These are phyloP conservation scores for Talaromyces sp. DNA, from an alignment of 2,329 filamentous ascomycete genomes.

Conservation along the genomic window DNA sequence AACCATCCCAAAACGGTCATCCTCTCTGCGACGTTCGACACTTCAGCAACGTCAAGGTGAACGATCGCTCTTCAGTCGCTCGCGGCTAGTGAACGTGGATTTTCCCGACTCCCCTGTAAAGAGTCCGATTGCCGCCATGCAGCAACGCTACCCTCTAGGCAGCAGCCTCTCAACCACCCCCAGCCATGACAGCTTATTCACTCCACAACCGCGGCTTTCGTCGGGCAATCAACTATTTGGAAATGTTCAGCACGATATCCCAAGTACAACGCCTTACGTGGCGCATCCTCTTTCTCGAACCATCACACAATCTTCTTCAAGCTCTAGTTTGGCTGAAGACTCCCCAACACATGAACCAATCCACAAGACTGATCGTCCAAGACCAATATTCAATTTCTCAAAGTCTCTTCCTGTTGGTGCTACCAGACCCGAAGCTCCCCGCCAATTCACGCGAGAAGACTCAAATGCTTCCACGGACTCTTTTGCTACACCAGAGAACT, in stretches of 20 bases:
- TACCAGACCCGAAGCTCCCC: constrained; percentile 44
- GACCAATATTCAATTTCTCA: constrained; percentile 57
- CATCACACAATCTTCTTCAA: constrained; percentile 79
- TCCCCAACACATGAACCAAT: constrained; percentile 60
- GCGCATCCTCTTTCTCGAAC: constrained; percentile 81
- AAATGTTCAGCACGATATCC: constrained; percentile 21
- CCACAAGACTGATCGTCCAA: constrained; percentile 51
- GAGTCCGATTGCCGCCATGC: constrained; percentile 50
- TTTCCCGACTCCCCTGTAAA: constrained; percentile 52
- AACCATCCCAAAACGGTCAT: constrained; percentile 62
- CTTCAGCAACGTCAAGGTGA: constrained; percentile 76
- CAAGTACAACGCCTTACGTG: constrained; percentile 40
- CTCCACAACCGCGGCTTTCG: constrained; percentile 46
- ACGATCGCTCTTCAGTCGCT: constrained; percentile 51
- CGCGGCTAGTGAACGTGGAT: constrained; percentile 29
- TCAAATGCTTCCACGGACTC: constrained; percentile 47
- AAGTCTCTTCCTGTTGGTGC: constrained; percentile 69
- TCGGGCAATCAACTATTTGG: constrained; percentile 44
- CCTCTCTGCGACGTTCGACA: constrained; percentile 78
- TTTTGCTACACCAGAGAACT: constrained; percentile 70
- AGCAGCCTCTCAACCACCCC: constrained; percentile 63
- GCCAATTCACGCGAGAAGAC: constrained; percentile 45
- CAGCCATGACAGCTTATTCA: constrained; percentile 61
- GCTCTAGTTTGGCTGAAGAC: constrained; percentile 70
- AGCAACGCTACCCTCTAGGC: constrained; percentile 72